phyloP scores from a whole-genome alignment of 2,329 filamentous ascomycete genomes.

The Phyllosticta paracitricarpa region DNA sequence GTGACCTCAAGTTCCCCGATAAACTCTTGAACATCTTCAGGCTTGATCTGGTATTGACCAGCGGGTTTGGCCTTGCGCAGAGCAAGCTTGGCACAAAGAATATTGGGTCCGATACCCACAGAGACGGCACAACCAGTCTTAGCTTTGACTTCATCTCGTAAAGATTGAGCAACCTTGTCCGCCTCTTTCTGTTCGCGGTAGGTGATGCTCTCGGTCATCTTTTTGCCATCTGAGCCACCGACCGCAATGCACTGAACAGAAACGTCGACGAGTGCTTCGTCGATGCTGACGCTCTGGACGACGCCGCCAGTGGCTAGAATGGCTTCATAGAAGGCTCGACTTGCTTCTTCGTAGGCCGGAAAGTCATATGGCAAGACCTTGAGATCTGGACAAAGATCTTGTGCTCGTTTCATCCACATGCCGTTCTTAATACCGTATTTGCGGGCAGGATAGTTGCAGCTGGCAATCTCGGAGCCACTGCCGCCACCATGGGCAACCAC shows the following conservation, averaged over 20 bases:
- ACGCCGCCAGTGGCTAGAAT: constrained; percentile 70
- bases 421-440: constrained; percentile 86
- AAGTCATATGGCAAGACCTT: constrained; percentile 95
- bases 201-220: constrained; percentile 56
- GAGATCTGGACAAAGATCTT: constrained; percentile 72
- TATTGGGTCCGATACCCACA: constrained; percentile 83
- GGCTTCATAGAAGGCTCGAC: constrained; percentile 73
- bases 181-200: constrained; percentile 71
- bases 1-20: constrained; percentile 70
- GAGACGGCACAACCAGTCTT: constrained; percentile 82
- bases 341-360: constrained; percentile 85
- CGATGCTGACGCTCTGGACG: constrained; percentile 93
- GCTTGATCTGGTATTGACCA: constrained; percentile 80
- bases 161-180: constrained; percentile 54
- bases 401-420: constrained; percentile 97
- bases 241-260: constrained; percentile 58
- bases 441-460: constrained; percentile 89
- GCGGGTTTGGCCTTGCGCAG: constrained; percentile 88
- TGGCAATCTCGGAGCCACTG: constrained; percentile 86
- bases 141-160: constrained; percentile 61
- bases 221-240: constrained; percentile 56
- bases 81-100: constrained; percentile 83
- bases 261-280: constrained; percentile 84
- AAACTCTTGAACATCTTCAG: constrained; percentile 66
- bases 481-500: constrained; percentile 84